Conservation (phyloP, 352 stramenopile genomes). For the Pythium brassicae region DNA sequence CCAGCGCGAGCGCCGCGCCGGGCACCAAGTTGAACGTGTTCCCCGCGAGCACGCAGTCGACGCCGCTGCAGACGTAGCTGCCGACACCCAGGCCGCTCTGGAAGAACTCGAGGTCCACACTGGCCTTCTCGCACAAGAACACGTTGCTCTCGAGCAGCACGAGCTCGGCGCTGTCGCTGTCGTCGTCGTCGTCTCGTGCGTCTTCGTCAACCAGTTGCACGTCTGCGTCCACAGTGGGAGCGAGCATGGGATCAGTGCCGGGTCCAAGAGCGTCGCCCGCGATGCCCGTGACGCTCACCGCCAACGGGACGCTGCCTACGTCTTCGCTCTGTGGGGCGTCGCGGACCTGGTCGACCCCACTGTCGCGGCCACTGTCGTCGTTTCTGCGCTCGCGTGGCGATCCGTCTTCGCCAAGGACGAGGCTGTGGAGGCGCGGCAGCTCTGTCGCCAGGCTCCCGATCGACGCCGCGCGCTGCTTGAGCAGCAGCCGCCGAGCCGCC, state of each 20-base stretch:
- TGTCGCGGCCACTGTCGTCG: no score
- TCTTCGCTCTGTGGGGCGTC: no score
- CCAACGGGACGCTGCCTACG: no score
- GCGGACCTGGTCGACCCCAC: not conserved
- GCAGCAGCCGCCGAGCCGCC: not conserved
- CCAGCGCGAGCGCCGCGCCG: conserved; percentile 6
- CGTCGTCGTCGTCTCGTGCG: not conserved
- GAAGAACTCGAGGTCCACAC: conserved; percentile 43
- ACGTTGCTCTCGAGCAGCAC: conserved; percentile 51
- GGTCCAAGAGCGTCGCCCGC: no score
- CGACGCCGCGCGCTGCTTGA: no score
- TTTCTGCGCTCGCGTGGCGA: not conserved
- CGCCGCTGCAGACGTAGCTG: conserved; percentile 40
- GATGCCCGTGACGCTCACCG: no score
- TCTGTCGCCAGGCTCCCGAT: not conserved
- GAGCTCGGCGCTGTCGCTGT: conserved; percentile 10
- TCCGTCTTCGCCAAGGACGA: conserved; percentile 15
- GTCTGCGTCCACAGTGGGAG: not conserved
- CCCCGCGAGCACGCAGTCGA: conserved; percentile 56
- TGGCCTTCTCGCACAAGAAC: conserved; percentile 54
- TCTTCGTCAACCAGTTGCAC: not conserved
- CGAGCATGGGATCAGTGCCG: no score
- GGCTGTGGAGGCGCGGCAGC: conserved; percentile 13
- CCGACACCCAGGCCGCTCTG: conserved; percentile 41
- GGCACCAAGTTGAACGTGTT: conserved; percentile 47